Evolutionary conservation across 441 rosid genomes (phyloP), one percentile per base, ranked within the genome.

Genomic region (Gossypium davidsonii): DNA sequence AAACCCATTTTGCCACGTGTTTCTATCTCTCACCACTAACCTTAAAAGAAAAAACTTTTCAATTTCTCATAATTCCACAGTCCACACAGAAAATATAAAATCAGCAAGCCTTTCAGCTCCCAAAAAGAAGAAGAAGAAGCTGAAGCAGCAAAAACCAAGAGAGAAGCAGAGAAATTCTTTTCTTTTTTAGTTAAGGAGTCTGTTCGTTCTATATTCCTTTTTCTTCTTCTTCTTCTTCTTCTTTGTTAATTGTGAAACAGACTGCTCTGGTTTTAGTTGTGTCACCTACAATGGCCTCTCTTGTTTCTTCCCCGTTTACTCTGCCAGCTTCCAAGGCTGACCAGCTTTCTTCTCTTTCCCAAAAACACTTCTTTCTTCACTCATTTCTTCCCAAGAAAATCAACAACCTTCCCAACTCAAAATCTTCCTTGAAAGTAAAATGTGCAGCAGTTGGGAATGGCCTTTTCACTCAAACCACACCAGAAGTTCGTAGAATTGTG

Each of bases 391-490:
- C 91, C 46, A 85, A 84, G 79, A 84, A 85, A 80, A 68, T 79
- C 79, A 78, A 3, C 21, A 77, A 2, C 75, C 76, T 82, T 52
- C 42, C 77, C 66, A 74, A 14, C 77, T 46, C 85, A 8, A 90
- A 82, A 71, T 81, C 89, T 17, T 39, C 81, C 70, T 14, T 79
- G 71, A 88, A 74, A 28, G 78, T 90, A 44, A 91, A 88, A 82
- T 91, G 96, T 48, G 82, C 85, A 0, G 88, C 83, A 11, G 73
- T 86, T 9, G 99, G 99, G 34, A 95, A 93, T 74, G 97, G 99
- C 23, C 90, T 93, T 44, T 95, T 95, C 88, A 95, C 99, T 8
- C 99, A 93, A 72, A 95, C 98, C 0, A 80, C 92, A 9, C 90
- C 82, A 8, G 99, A 95, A 74, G 96, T 92, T 66, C 97, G 98